A percentile compares a stretch with the other conserved stretches of the same genome.
phyloP scores from a whole-genome alignment of 2,329 filamentous ascomycete species.

The Pseudogymnoascus sp. region DNA sequence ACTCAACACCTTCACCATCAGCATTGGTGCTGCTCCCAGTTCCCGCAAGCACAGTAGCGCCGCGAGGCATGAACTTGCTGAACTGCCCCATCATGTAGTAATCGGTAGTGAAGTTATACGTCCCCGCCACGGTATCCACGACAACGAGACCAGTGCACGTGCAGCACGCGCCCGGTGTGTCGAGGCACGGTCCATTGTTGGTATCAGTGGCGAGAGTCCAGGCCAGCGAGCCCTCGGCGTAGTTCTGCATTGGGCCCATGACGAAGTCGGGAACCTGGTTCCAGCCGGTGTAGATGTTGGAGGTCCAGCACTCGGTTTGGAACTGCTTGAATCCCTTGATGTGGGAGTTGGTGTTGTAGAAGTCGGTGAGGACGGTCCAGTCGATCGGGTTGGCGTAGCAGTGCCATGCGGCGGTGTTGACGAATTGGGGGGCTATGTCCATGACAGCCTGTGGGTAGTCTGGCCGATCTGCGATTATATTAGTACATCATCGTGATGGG shows the following conservation, averaged over 20 bases:
- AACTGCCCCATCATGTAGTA: slow-evolving; percentile 50
- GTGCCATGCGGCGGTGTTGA: slow-evolving; percentile 25
- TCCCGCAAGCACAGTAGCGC: slow-evolving; percentile 37
- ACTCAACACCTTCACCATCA: slow-evolving; percentile 35
- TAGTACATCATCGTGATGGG: background rate
- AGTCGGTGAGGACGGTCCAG: slow-evolving; percentile 25
- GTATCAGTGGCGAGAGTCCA: slow-evolving; percentile 40
- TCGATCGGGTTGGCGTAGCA: slow-evolving; percentile 25
- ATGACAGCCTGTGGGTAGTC: slow-evolving; percentile 22
- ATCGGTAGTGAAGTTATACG: slow-evolving; percentile 40
- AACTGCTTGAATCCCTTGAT: slow-evolving; percentile 32
- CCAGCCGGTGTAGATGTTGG: slow-evolving; percentile 41
- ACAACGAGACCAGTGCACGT: slow-evolving; percentile 47
- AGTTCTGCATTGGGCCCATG: slow-evolving; percentile 43
- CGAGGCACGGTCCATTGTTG: slow-evolving; percentile 36
- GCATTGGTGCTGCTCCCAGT: slow-evolving; percentile 39
- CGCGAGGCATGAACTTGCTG: slow-evolving; percentile 40
- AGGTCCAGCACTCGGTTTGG: slow-evolving; percentile 45
- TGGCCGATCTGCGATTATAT: slow-evolving; percentile 17
- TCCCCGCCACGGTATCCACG: slow-evolving; percentile 38
- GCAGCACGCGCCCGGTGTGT: slow-evolving; percentile 32
- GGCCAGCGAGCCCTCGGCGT: slow-evolving; percentile 37
- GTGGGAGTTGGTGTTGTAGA: slow-evolving; percentile 34
- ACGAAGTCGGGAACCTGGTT: slow-evolving; percentile 48
- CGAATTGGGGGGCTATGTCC: slow-evolving; percentile 17